phyloP scores from a whole-genome alignment of 768 basidiomycete species.

The Pleurotus sapidus region DNA sequence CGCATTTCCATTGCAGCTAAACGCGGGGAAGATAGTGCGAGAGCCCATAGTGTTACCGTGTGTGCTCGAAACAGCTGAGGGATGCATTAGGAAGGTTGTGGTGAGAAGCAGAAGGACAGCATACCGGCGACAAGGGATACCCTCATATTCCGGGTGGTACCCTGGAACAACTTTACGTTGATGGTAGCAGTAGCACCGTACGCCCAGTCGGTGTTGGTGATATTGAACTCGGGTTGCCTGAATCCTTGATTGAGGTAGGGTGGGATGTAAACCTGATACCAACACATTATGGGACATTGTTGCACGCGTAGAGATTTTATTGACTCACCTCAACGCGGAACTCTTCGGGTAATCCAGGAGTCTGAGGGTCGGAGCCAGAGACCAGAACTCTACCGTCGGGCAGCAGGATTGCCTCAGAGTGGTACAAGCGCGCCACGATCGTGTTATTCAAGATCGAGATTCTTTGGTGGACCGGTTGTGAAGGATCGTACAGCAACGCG shows the following conservation, averaged over 20 bases:
- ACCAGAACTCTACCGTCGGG: constrained; percentile 59
- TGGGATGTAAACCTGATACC: constrained; percentile 79
- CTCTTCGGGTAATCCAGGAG: constrained; percentile 47
- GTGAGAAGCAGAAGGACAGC: constrained; percentile 17
- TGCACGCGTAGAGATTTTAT: too few species aligned
- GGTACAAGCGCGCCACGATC: constrained; percentile 46
- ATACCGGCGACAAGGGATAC: constrained; percentile 65
- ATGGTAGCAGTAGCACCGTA: constrained; percentile 56
- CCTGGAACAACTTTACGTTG: constrained; percentile 42
- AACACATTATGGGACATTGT: constrained; percentile 11
- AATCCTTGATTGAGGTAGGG: constrained; percentile 73
- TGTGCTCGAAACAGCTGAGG: constrained; percentile 65
- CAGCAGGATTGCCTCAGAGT: constrained; percentile 54
- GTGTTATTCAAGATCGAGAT: constrained; percentile 51
- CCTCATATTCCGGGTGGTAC: constrained; percentile 40
- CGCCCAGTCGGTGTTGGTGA: constrained; percentile 60
- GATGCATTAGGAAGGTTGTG: constrained; percentile 5
- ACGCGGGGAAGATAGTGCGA: constrained; percentile 69
- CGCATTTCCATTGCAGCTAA: constrained; percentile 63
- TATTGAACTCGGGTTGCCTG: constrained; percentile 58
- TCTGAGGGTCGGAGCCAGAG: constrained; percentile 52
- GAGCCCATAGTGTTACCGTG: constrained; percentile 79
- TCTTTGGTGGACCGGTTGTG: constrained; percentile 41
- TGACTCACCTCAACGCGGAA: constrained; percentile 53
- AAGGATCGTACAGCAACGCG: constrained; percentile 55